These are phyloP conservation scores for Mortierella sp. DNA, from an alignment of 371 early-diverging fungal genomes.

Conservation along the genomic window DNA sequence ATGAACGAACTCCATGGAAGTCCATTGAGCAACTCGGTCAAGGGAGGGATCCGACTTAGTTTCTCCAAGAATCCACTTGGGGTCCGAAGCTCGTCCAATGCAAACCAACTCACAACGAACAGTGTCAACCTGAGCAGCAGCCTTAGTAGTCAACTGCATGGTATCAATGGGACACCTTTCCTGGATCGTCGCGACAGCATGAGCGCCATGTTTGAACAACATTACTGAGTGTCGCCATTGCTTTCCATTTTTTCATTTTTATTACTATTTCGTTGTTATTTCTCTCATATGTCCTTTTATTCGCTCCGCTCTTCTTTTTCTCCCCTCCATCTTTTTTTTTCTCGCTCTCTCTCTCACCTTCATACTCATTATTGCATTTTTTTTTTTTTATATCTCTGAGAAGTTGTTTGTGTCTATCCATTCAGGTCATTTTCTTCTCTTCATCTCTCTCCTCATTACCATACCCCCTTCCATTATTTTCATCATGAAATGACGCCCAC, in stretches of 20 bases:
- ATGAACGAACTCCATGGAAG: constrained; percentile 83
- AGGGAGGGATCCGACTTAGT: constrained; percentile 92
- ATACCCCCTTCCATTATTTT: no score
- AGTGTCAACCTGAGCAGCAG: constrained; percentile 30
- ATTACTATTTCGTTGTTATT: not conserved
- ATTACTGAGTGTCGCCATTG: constrained; percentile 10
- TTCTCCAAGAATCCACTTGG: constrained; percentile 96
- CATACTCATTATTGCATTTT: no score
- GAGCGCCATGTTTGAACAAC: constrained; percentile 48
- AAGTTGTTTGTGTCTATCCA: no score
- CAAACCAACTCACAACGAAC: no score
- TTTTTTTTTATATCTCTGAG: not conserved
- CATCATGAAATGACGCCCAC: no score
- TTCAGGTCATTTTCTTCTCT: no score
- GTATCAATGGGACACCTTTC: constrained; percentile 13
- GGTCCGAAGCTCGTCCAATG: constrained; percentile 55
- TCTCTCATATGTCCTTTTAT: no score
- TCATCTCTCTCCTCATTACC: no score
- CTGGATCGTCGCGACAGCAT: constrained; percentile 52
- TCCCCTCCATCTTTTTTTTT: not conserved
- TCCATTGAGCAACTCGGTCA: constrained; percentile 83
- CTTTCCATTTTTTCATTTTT: no score
- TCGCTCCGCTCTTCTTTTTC: not conserved
- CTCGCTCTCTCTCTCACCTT: no score
- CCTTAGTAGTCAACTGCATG: constrained; percentile 37